Evolutionary conservation across 495 filamentous ascomycete species (phyloP), one percentile per base, ranked within the genome.

Genomic region (Friedmanniomyces simplex): DNA sequence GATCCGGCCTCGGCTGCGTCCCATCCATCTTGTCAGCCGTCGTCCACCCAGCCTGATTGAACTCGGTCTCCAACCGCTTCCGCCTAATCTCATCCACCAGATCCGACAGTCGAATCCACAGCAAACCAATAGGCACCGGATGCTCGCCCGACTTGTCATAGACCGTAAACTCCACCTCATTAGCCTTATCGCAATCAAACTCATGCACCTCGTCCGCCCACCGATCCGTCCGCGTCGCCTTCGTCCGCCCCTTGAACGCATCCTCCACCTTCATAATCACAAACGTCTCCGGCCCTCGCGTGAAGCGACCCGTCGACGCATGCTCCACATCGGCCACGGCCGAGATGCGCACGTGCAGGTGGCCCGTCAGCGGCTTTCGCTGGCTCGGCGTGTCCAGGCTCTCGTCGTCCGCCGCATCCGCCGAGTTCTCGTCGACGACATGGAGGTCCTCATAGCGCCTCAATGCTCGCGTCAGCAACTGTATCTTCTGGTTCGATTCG

Each of bases 401-500:
- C 68, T 97, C 94, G 75, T 99, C 94, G 75, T 99, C 93, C 43
- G 84, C 77, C 20, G 79, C 79, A 69, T 97, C 93, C 18, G 79
- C 70, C 26, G 77, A 77, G 49, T 79, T 80, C 62, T 98, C 93
- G 70, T 95, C 88, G 67, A 95, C 91, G 48, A 99, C 89, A 67
- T 97, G 93, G 45, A 99, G 81, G 73, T 97, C 93, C 69, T 96
- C 93, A 62, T 97, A 97, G 77, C 91, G 77, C 74, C 95, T 96
- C 63, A 97, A 76, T 39, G 93, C 89, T 73, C 96, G 91, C 71
- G 89, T 95, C 51, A 99, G 75, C 57, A 99, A 76, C 68, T 96
- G 87, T 11, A 99, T 96, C 73, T 99, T 99, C 71, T 97, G 91
- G 62, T 87, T 93, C 72, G 91, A 96, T 73, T 99, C 93, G 57